Percentiles rank a stretch among this genome's conserved stretches.
These are phyloP conservation scores for Oryza rufipogon DNA, from an alignment of 176 grass and related monocot species.

Conservation along the genomic window DNA sequence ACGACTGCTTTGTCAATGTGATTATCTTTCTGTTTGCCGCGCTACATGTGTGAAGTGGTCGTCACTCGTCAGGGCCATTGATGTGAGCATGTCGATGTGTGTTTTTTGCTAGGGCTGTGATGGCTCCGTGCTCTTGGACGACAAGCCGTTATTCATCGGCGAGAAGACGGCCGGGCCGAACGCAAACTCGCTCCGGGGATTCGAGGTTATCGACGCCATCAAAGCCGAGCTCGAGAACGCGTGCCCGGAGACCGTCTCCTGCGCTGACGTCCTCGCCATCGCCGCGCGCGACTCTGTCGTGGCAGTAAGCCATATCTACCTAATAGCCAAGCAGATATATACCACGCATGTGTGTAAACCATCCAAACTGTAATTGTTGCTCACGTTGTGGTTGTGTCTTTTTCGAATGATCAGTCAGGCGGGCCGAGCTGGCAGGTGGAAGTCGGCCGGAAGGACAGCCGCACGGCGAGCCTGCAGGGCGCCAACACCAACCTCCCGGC, in stretches of 20 bases:
- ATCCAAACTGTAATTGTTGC: background rate
- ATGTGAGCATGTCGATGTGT: too few species aligned
- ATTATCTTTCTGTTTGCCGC: background rate
- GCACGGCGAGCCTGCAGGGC: conserved; percentile 48
- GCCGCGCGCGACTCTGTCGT: conserved; percentile 85
- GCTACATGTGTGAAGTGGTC: too few species aligned
- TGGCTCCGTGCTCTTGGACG: conserved; percentile 84
- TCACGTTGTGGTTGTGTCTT: background rate
- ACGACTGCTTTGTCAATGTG: conserved; percentile 66
- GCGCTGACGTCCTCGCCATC: conserved; percentile 83
- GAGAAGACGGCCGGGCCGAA: conserved; percentile 86
- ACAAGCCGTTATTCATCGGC: conserved; percentile 56
- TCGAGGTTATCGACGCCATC: conserved; percentile 81
- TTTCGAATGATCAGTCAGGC: conserved; percentile 52
- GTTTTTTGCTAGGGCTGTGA: conserved; percentile 65
- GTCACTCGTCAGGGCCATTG: too few species aligned
- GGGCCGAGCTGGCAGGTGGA: conserved; percentile 83
- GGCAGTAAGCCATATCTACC: conserved; percentile 26
- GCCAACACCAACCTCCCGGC: conserved; percentile 79
- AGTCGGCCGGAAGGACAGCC: conserved; percentile 73
- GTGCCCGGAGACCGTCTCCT: conserved; percentile 77
- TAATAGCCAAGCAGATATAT: background rate
- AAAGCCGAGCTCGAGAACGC: conserved; percentile 71
- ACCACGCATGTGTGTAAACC: background rate
- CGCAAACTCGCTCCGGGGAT: conserved; percentile 75